A percentile compares a stretch with the other conserved stretches of the same genome.
phyloP scores from a whole-genome alignment of 1,284 basidiomycete species.

The Cystobasidiaceae sp. region DNA sequence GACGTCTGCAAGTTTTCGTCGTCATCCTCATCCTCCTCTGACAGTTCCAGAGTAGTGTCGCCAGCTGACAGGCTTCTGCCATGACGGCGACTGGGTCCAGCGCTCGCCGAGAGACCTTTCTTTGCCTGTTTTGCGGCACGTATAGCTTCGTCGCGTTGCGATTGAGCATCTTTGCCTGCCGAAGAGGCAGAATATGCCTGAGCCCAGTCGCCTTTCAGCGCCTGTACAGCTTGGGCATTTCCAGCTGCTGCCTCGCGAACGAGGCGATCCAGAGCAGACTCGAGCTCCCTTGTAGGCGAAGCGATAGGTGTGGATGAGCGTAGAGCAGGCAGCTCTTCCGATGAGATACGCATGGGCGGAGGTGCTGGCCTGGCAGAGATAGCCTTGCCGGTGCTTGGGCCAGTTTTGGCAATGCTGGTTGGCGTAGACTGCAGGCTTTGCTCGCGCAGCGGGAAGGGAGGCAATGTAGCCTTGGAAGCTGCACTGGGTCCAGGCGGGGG shows the following conservation, averaged over 20 bases:
- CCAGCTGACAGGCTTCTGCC: constrained; percentile 19
- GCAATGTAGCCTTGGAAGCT: not conserved
- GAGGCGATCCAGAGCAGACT: constrained; percentile 24
- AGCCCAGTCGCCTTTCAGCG: constrained; percentile 15
- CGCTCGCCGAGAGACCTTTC: constrained; percentile 16
- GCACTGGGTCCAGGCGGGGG: not conserved
- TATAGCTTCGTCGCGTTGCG: constrained; percentile 2
- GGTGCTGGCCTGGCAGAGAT: constrained; percentile 28
- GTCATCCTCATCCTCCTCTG: constrained; percentile 3
- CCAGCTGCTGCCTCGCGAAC: constrained; percentile 18
- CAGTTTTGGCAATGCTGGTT: not conserved
- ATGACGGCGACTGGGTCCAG: not conserved
- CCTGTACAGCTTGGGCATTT: constrained; percentile 11
- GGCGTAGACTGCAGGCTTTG: not conserved
- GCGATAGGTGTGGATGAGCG: not conserved
- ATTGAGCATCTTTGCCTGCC: not conserved
- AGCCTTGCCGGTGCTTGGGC: constrained; percentile 11
- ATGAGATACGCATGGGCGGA: constrained; percentile 26
- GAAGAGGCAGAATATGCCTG: constrained; percentile 11
- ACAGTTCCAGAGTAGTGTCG: constrained; percentile 5
- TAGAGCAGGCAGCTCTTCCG: constrained; percentile 21
- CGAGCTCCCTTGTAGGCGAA: constrained; percentile 23
- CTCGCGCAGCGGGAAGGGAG: not conserved
- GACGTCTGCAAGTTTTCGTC: not conserved
- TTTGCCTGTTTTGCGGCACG: constrained; percentile 11